Evolutionary conservation across 1,139 yeast species (phyloP).

Genomic region (Candida neerlandica): DNA sequence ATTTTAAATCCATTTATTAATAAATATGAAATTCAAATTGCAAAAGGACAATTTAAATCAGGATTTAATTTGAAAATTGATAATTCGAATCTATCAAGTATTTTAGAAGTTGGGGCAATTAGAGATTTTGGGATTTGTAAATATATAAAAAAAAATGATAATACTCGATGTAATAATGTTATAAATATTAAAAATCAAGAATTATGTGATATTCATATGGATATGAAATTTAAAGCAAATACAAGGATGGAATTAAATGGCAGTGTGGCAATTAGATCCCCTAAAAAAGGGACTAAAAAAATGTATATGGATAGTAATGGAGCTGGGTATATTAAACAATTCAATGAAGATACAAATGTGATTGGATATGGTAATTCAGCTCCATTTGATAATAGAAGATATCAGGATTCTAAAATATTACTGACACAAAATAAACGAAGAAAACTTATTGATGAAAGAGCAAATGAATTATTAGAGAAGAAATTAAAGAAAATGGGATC

Average conservation of each 20-base stretch:
- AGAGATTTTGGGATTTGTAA: slow-evolving; percentile 70
- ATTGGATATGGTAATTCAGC: slow-evolving; percentile 16
- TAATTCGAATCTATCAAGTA: slow-evolving; percentile 45
- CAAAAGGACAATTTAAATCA: slow-evolving; percentile 10
- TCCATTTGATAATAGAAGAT: slow-evolving; percentile 26
- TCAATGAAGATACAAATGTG: slow-evolving; percentile 30
- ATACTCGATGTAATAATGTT: slow-evolving; percentile 57
- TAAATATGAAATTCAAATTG: slow-evolving; percentile 16
- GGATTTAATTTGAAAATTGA: slow-evolving; percentile 67
- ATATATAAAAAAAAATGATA: slow-evolving; percentile 45
- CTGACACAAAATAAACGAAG: slow-evolving; percentile 38
- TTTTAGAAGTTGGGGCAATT: slow-evolving; percentile 76
- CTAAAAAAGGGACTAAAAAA: slow-evolving; percentile 28
- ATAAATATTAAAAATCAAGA: slow-evolving; percentile 55
- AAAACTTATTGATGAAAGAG: slow-evolving; percentile 34
- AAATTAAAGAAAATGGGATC: slow-evolving; percentile 24
- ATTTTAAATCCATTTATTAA: slow-evolving; percentile 71
- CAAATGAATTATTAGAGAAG: slow-evolving; percentile 36
- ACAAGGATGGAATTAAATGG: slow-evolving; percentile 78
- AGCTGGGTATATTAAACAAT: slow-evolving; percentile 12
- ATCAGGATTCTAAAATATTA: slow-evolving; percentile 48
- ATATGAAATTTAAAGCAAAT: slow-evolving; percentile 53
- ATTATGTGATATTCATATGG: slow-evolving; percentile 74
- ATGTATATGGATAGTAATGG: slow-evolving; percentile 23
- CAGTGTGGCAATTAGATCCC: slow-evolving; percentile 48